Evolutionary conservation across 495 filamentous ascomycete species (phyloP).

Genomic region (Tuber umbilicatum): DNA sequence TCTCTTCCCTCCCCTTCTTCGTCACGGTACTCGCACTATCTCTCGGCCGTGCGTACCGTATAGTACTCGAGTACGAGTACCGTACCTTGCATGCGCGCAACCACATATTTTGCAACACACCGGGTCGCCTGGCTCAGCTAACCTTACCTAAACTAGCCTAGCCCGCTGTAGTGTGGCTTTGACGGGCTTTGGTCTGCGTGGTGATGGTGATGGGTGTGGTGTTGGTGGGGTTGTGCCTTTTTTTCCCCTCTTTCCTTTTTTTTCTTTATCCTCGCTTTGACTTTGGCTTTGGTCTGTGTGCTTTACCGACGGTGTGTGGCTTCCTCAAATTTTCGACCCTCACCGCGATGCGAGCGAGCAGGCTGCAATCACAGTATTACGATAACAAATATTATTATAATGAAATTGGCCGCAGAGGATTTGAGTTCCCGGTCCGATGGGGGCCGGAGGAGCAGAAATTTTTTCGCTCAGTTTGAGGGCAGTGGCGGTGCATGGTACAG

Average conservation of each 20-base stretch:
- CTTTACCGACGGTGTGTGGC: background rate
- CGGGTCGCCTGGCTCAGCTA: background rate
- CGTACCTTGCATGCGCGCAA: background rate
- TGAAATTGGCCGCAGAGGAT: background rate
- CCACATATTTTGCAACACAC: no score
- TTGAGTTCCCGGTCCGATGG: background rate
- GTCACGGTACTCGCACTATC: background rate
- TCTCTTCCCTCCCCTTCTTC: background rate
- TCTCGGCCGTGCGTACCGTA: background rate
- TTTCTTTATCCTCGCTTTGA: background rate
- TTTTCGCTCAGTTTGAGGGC: background rate
- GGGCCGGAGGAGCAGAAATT: background rate
- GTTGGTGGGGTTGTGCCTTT: background rate
- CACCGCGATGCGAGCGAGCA: background rate
- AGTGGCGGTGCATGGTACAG: background rate
- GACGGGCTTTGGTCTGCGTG: background rate
- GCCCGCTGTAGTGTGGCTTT: background rate
- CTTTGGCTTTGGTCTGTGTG: background rate
- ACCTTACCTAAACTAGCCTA: background rate
- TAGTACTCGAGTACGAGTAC: background rate
- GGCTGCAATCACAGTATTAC: background rate
- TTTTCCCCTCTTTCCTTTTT: background rate
- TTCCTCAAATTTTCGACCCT: background rate
- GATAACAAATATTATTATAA: no score
- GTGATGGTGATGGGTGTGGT: background rate